These are phyloP conservation scores for Tolypocladium cylindrosporum DNA, from an alignment of 2,329 filamentous ascomycete genomes.

Conservation along the genomic window DNA sequence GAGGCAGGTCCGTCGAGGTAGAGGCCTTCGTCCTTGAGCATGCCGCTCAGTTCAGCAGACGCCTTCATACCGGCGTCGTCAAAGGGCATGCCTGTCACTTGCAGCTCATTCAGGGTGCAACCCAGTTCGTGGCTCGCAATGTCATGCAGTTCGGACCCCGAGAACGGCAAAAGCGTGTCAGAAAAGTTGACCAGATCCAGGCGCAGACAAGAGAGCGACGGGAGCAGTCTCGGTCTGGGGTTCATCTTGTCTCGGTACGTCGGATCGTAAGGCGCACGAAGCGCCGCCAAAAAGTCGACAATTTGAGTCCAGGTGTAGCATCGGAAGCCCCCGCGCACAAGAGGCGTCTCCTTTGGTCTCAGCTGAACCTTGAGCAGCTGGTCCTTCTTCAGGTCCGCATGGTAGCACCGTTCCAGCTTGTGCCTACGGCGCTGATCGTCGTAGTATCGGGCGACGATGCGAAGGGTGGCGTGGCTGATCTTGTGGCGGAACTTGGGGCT, in stretches of 20 bases:
- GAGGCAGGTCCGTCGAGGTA: constrained; percentile 34
- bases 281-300: constrained; percentile 39
- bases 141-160: constrained; percentile 38
- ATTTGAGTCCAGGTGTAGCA: constrained; percentile 46
- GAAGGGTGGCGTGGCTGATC: constrained; percentile 37
- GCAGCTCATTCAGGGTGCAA: constrained; percentile 41
- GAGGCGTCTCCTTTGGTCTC: constrained; percentile 32
- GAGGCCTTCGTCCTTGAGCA: constrained; percentile 44
- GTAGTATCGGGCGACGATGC: constrained; percentile 45
- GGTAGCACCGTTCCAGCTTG: constrained; percentile 30
- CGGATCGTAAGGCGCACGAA: constrained; percentile 41
- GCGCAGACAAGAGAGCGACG: constrained; percentile 34
- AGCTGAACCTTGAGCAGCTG: constrained; percentile 30
- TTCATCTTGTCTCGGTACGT: constrained; percentile 21
- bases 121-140: constrained; percentile 43
- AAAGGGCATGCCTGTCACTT: constrained; percentile 40
- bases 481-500: constrained; percentile 28
- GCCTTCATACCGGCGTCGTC: constrained; percentile 38
- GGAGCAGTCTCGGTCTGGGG: constrained; percentile 33
- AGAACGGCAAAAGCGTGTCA: constrained; percentile 32
- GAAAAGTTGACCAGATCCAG: constrained; percentile 47
- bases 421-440: constrained; percentile 37
- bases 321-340: constrained; percentile 41
- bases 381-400: constrained; percentile 30
- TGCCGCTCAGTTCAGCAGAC: constrained; percentile 36